These are phyloP conservation scores for Corylus heterophylla DNA, from an alignment of 306 rosid species.

Conservation along the genomic window DNA sequence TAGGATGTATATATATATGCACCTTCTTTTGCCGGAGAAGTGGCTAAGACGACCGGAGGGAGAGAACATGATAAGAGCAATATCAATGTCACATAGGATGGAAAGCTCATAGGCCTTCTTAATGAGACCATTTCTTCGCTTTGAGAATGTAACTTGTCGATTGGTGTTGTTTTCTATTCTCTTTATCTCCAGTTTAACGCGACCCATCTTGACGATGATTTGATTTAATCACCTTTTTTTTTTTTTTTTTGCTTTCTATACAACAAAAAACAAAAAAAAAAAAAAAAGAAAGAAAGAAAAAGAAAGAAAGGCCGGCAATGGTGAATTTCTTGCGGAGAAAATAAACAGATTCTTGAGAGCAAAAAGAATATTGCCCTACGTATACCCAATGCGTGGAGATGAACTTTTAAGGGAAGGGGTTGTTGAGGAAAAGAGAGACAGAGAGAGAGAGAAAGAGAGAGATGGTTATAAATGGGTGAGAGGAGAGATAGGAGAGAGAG, in stretches of 20 bases:
- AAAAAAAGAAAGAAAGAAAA: not conserved
- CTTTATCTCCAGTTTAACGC: constrained; percentile 82
- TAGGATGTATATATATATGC: not conserved
- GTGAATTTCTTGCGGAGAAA: constrained; percentile 24
- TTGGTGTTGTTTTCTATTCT: constrained; percentile 74
- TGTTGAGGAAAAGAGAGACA: constrained; percentile 38
- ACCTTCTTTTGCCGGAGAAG: constrained; percentile 76
- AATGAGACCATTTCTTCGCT: constrained; percentile 84
- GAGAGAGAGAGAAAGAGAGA: constrained; percentile 21
- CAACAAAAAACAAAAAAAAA: too few relatives aligned
- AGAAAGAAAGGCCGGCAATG: not conserved
- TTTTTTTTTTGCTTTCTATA: too few relatives aligned
- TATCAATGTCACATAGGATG: constrained; percentile 78
- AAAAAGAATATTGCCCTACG: constrained; percentile 11
- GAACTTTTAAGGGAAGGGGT: constrained; percentile 58
- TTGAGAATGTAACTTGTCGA: constrained; percentile 84
- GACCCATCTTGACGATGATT: constrained; percentile 54
- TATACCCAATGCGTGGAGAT: constrained; percentile 31
- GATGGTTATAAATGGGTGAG: constrained; percentile 58
- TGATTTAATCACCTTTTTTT: too few relatives aligned
- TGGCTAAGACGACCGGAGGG: constrained; percentile 64
- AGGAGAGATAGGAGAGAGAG: constrained; percentile 59
- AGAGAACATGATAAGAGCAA: constrained; percentile 83
- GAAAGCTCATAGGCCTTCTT: constrained; percentile 85
- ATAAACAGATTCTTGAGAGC: constrained; percentile 24